Evolutionary conservation across 768 basidiomycete species (phyloP).

Genomic region (Fistulinella prunicolor): DNA sequence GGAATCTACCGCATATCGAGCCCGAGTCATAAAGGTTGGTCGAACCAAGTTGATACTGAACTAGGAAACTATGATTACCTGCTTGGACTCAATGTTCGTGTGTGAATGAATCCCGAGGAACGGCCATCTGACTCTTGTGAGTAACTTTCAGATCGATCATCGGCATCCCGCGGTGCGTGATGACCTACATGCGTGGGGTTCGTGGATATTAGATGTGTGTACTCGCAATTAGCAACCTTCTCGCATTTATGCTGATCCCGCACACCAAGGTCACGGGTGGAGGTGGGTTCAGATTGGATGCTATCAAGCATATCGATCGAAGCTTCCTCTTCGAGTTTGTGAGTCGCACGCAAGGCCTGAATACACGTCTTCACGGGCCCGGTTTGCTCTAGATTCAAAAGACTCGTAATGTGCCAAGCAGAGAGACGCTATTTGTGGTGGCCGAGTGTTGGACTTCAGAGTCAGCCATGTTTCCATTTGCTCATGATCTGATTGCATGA

Average conservation of each 20-base stretch:
- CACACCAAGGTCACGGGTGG: slow-evolving; percentile 58
- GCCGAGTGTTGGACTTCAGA: slow-evolving; percentile 84
- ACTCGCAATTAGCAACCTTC: not conserved
- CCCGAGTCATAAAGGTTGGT: slow-evolving; percentile 75
- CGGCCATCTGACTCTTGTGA: slow-evolving; percentile 4
- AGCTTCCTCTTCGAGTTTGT: slow-evolving; percentile 71
- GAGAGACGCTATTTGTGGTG: slow-evolving; percentile 56
- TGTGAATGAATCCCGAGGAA: not conserved
- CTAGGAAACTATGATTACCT: slow-evolving; percentile 88
- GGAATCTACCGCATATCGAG: slow-evolving; percentile 74
- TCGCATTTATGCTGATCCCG: not conserved
- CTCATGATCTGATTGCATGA: not conserved
- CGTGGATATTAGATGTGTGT: slow-evolving; percentile 64
- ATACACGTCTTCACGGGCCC: not conserved
- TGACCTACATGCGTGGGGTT: slow-evolving; percentile 75
- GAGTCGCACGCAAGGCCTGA: slow-evolving; percentile 1
- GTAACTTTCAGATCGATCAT: slow-evolving; percentile 64
- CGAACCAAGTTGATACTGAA: slow-evolving; percentile 72
- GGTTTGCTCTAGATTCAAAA: slow-evolving; percentile 45
- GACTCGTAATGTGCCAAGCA: slow-evolving; percentile 43
- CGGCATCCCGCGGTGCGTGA: slow-evolving; percentile 75
- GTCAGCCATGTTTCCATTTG: slow-evolving; percentile 37
- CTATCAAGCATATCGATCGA: slow-evolving; percentile 85
- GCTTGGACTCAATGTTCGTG: slow-evolving; percentile 66
- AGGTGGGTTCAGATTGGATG: slow-evolving; percentile 81